Conservation (phyloP, 2,329 filamentous ascomycete species). For the Fonsecaea multimorphosa region DNA sequence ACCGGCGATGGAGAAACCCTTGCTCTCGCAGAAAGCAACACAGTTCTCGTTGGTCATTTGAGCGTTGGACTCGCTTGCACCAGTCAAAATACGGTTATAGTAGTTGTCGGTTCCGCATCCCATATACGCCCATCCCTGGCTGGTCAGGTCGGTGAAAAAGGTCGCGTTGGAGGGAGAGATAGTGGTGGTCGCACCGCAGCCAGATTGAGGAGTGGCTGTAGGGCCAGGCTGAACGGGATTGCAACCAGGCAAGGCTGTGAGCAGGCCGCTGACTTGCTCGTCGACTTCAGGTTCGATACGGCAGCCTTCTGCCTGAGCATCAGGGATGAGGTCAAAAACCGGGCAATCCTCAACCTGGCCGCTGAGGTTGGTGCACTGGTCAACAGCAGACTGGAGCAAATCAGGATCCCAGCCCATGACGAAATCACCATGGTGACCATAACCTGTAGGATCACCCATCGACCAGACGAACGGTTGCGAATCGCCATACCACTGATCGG, state of each 20-base stretch:
- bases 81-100: slow-evolving; percentile 46
- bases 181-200: slow-evolving; percentile 47
- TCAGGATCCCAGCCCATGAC: slow-evolving; percentile 72
- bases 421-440: slow-evolving; percentile 68
- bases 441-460: slow-evolving; percentile 58
- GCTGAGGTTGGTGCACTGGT: slow-evolving; percentile 67
- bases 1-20: slow-evolving; percentile 44
- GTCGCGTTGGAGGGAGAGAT: slow-evolving; percentile 46
- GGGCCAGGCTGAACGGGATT: slow-evolving; percentile 41
- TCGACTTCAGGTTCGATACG: slow-evolving; percentile 54
- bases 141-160: slow-evolving; percentile 53
- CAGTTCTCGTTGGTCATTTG: slow-evolving; percentile 43
- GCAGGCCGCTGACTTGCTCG: slow-evolving; percentile 38
- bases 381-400: slow-evolving; percentile 69
- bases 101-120: slow-evolving; percentile 64
- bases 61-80: slow-evolving; percentile 34
- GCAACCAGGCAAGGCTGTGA: slow-evolving; percentile 40
- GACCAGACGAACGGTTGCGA: slow-evolving; percentile 52
- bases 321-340: slow-evolving; percentile 62
- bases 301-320: slow-evolving; percentile 60
- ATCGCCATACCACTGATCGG: slow-evolving; percentile 53
- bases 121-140: slow-evolving; percentile 62
- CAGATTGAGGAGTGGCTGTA: slow-evolving; percentile 44
- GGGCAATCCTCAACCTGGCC: slow-evolving; percentile 66
- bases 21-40: slow-evolving; percentile 42